phyloP scores from a whole-genome alignment of 176 grass and related monocot species.

The Avena sativa region DNA sequence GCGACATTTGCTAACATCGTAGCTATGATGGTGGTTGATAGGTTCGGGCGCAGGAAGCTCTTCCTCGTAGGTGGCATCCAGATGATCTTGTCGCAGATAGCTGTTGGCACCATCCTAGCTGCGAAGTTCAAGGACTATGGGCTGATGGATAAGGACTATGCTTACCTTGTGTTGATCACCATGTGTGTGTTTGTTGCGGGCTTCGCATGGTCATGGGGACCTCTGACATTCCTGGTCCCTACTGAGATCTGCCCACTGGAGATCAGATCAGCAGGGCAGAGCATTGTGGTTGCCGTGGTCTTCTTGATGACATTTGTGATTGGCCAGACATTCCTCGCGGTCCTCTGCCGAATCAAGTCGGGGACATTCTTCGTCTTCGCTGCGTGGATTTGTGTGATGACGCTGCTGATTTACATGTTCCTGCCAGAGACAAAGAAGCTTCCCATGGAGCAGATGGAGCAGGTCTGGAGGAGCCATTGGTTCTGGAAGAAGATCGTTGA shows the following conservation, averaged over 20 bases:
- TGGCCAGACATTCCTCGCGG: constrained; percentile 61
- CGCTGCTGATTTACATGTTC: constrained; percentile 63
- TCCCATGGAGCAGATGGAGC: constrained; percentile 87
- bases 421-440: constrained; percentile 84
- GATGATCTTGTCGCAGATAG: constrained; percentile 74
- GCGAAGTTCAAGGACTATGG: constrained; percentile 66
- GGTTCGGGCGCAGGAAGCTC: constrained; percentile 66
- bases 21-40: constrained; percentile 67
- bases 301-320: constrained; percentile 73
- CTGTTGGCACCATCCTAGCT: constrained; percentile 59
- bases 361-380: constrained; percentile 73
- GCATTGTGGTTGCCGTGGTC: constrained; percentile 71
- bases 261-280: constrained; percentile 76
- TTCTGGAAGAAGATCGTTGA: constrained; percentile 76
- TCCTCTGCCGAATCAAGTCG: constrained; percentile 69
- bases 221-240: constrained; percentile 71
- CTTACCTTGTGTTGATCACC: constrained; percentile 60
- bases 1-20: constrained; percentile 67
- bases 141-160: constrained; percentile 55
- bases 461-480: constrained; percentile 74
- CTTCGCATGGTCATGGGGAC: constrained; percentile 85
- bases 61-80: constrained; percentile 64
- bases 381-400: constrained; percentile 69
- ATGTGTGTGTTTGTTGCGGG: constrained; percentile 75
- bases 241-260: constrained; percentile 73